Evolutionary conservation across 768 basidiomycete species (phyloP).

Genomic region (Auricularia cornea): DNA sequence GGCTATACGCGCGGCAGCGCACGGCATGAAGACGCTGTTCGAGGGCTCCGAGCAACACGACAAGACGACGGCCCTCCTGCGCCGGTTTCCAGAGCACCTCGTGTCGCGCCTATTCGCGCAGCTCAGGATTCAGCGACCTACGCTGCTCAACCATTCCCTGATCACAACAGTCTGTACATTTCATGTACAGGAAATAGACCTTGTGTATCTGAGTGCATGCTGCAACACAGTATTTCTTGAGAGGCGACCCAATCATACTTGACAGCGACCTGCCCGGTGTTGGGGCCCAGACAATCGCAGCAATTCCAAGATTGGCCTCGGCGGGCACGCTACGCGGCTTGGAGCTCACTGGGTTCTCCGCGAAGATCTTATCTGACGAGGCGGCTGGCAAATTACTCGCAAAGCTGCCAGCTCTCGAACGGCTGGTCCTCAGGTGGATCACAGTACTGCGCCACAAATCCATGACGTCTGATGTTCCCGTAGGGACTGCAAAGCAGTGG

Average conservation of each 20-base stretch:
- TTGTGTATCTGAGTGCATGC: neutral
- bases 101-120: slow-evolving; percentile 44
- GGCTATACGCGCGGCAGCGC: neutral
- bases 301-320: slow-evolving; percentile 30
- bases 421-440: slow-evolving; percentile 47
- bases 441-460: neutral
- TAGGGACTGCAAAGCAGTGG: slow-evolving; percentile 51
- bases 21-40: neutral
- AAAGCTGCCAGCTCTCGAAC: slow-evolving; percentile 35
- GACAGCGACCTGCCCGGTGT: slow-evolving; percentile 46
- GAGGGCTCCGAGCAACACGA: neutral
- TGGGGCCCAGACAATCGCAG: slow-evolving; percentile 38
- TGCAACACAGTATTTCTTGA: slow-evolving; percentile 44
- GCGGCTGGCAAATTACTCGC: slow-evolving; percentile 43
- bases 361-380: slow-evolving; percentile 39
- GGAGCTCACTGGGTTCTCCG: slow-evolving; percentile 38
- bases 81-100: slow-evolving; percentile 43
- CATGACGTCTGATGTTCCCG: slow-evolving; percentile 19
- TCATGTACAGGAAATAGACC: neutral
- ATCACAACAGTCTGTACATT: slow-evolving; percentile 41
- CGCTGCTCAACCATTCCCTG: slow-evolving; percentile 42
- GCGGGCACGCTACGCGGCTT: slow-evolving; percentile 33
- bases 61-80: slow-evolving; percentile 19
- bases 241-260: slow-evolving; percentile 42
- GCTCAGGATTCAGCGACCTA: slow-evolving; percentile 42